These are phyloP conservation scores for Ananas comosus DNA, from an alignment of 176 grass and related monocot genomes.

Conservation along the genomic window DNA sequence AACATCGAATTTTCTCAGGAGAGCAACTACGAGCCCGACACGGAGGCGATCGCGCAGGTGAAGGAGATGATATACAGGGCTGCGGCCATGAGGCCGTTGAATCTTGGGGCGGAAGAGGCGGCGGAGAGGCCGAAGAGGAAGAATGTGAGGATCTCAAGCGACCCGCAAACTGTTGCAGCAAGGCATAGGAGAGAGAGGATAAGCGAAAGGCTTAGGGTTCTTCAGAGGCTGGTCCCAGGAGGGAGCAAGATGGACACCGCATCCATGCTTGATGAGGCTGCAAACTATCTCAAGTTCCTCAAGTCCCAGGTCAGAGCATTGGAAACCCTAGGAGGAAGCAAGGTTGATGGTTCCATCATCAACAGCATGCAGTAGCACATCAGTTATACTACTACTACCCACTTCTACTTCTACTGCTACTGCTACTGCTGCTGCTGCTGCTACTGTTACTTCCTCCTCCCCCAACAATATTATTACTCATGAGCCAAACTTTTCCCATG, in stretches of 20 bases:
- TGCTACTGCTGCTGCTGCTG: background rate
- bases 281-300: slow-evolving; percentile 91
- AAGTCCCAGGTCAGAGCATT: slow-evolving; percentile 75
- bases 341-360: background rate
- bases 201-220: slow-evolving; percentile 57
- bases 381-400: background rate
- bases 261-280: slow-evolving; percentile 88
- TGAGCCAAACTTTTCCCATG: slow-evolving; percentile 18
- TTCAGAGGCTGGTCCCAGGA: slow-evolving; percentile 70
- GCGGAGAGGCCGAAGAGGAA: slow-evolving; percentile 41
- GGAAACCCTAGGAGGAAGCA: slow-evolving; percentile 51
- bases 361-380: slow-evolving; percentile 13
- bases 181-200: slow-evolving; percentile 72
- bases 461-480: slow-evolving; percentile 14
- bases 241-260: slow-evolving; percentile 92
- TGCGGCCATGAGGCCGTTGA: slow-evolving; percentile 67
- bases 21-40: slow-evolving; percentile 51
- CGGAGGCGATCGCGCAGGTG: slow-evolving; percentile 72
- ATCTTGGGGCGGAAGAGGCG: slow-evolving; percentile 27
- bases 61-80: slow-evolving; percentile 86
- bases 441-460: background rate
- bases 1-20: slow-evolving; percentile 19
- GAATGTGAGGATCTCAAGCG: slow-evolving; percentile 80
- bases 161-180: slow-evolving; percentile 78
- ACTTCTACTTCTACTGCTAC: background rate